Base-by-base conservation (phyloP, 2,329 filamentous ascomycete genomes). In the Sporothrix phasma region DNA sequence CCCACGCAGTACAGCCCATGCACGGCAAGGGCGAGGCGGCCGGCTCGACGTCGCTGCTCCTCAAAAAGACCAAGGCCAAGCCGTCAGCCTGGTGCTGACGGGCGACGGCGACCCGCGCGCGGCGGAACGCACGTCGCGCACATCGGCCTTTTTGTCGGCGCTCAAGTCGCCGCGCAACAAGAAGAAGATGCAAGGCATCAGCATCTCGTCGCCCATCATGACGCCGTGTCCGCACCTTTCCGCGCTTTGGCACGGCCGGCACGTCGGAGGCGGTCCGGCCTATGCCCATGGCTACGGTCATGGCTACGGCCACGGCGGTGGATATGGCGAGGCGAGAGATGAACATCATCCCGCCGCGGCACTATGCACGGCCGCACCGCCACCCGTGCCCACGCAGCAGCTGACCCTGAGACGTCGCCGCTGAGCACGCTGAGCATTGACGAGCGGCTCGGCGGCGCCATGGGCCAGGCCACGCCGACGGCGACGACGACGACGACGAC, bases 141-240 rank as follows among this genome's bases (percentile, higher is more conserved):
- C 82, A 10, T 84, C 83, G 2, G 85, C 84, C 13, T 75, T 87
- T 65, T 75, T 87, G 61, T 84, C 84, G 2, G 80, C 80, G n/a
- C 77, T 88, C 64, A 81, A 81, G 67, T 87, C 85, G 19, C 84
- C 85, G 5, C 78, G 77, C 67, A 81, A 77, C 67, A 81, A 79
- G 74, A 82, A 80, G 74, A 83, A 78, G 66, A 73, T 76, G 61
- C 81, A 78, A 70, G 80, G 76, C 22, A 73, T 87, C 67, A 81
- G 73, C 71, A 88, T 88, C 69, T 87, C 85, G 13, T 85, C 84
- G 1, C 85, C 85, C 60, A 84, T 88, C 69, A 81, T 85, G 78
- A 87, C 84, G 8, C 84, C 15, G 81, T 81, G 75, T 84, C 84
- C 2, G 79, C 2, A 83, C 80, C 2, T 87, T 87, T 68, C 81